Evolutionary conservation across 225 moss, liverwort and hornwort species (phyloP).

Genomic region (Thuidium tamariscinum): DNA sequence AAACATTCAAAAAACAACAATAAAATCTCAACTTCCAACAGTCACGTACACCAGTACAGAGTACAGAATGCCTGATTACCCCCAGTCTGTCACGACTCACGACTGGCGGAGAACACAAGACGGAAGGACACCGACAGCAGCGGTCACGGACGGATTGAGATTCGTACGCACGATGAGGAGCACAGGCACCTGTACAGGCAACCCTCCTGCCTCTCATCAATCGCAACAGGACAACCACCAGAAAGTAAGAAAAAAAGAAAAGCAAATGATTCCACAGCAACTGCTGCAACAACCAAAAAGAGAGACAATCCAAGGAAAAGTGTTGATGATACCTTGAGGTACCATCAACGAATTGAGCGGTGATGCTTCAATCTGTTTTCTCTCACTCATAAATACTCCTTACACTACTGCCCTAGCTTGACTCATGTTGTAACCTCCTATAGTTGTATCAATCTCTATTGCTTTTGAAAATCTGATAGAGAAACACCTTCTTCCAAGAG

Average conservation of each 20-base stretch:
- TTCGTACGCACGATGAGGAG: not conserved
- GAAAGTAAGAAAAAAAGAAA: not conserved
- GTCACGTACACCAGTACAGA: not conserved
- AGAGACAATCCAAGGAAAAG: not conserved
- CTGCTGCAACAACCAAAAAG: not conserved
- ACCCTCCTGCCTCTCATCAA: not conserved
- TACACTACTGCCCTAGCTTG: not conserved
- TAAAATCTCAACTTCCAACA: not conserved
- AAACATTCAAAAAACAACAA: not conserved
- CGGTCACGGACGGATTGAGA: not conserved
- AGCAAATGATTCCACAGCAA: not conserved
- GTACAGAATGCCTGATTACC: not conserved
- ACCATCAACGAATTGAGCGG: not conserved
- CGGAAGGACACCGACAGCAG: not conserved
- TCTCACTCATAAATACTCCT: not conserved
- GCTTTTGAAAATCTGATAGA: not conserved
- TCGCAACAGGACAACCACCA: not conserved
- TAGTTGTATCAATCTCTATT: not conserved
- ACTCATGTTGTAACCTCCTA: not conserved
- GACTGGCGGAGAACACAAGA: not conserved
- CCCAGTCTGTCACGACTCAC: not conserved
- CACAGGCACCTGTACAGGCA: not conserved
- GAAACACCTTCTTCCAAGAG: not conserved
- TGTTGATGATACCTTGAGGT: not conserved
- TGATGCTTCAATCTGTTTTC: not conserved